Percentiles rank a stretch among this genome's conserved stretches.
Evolutionary conservation across 2,329 filamentous ascomycete genomes (phyloP).

Genomic region (Macrophomina pseudophaseolina): DNA sequence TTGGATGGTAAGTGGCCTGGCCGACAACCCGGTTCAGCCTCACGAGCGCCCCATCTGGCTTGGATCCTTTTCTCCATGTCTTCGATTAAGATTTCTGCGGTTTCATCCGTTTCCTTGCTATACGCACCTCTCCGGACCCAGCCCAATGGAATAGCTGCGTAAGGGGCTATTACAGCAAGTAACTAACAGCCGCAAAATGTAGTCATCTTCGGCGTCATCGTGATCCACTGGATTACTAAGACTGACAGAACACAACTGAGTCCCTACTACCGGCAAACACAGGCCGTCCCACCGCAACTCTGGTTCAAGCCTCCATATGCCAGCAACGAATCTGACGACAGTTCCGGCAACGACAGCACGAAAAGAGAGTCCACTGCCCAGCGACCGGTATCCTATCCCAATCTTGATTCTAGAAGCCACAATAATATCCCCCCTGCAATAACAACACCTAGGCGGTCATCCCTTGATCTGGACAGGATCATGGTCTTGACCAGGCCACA

Average conservation of each 20-base stretch:
- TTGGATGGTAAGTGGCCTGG: not conserved
- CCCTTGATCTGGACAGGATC: not conserved
- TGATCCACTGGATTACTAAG: constrained; percentile 9
- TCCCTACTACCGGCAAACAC: not conserved
- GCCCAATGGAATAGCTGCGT: too few relatives aligned
- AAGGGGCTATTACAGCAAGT: not conserved
- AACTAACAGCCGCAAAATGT: not conserved
- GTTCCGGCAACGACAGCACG: not conserved
- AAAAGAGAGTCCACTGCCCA: not conserved
- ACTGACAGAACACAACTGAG: not conserved
- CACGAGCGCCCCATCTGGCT: not conserved
- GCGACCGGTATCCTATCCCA: not conserved
- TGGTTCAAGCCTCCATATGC: constrained; percentile 7
- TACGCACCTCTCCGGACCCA: too few relatives aligned
- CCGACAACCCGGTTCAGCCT: not conserved
- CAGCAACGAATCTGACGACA: not conserved
- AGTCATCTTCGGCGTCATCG: constrained; percentile 4
- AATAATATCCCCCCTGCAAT: not conserved
- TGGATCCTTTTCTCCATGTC: not conserved
- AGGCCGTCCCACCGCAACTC: not conserved
- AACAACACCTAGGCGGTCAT: not conserved
- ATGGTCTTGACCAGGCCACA: not conserved
- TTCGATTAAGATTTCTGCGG: too few relatives aligned
- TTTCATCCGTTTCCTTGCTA: too few relatives aligned
- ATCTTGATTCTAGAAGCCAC: not conserved